Conservation (phyloP, 345 rosid genomes). For the Erysimum cheiranthoides region DNA sequence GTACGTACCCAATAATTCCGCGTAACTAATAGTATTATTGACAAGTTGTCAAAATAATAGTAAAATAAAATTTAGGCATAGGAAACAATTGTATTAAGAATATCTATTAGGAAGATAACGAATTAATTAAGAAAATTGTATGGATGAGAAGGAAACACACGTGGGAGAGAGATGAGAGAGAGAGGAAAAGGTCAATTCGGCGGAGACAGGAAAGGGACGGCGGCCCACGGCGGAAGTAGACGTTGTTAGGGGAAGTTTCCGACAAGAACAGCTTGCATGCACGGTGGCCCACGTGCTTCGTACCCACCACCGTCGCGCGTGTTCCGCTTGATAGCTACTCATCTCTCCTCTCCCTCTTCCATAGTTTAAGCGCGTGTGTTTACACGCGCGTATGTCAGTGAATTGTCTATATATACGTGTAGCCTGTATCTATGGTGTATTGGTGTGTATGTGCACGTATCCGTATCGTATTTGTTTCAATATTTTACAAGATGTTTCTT, state of each 20-base stretch:
- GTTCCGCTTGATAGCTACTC: constrained; percentile 39
- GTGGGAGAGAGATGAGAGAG: constrained; percentile 42
- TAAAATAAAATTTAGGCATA: background rate
- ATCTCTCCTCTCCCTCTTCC: background rate
- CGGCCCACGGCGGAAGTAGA: constrained; percentile 48
- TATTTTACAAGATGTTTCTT: background rate
- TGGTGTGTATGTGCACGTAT: constrained; percentile 15
- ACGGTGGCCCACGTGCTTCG: constrained; percentile 46
- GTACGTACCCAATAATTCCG: constrained; percentile 45
- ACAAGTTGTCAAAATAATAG: constrained; percentile 35
- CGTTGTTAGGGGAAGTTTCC: constrained; percentile 49
- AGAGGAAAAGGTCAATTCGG: constrained; percentile 44
- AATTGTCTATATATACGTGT: constrained; percentile 16
- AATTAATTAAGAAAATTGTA: constrained; percentile 18
- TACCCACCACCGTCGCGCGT: constrained; percentile 48
- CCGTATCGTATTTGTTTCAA: background rate
- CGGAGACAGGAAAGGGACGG: constrained; percentile 50
- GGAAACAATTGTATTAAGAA: background rate
- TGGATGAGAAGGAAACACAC: constrained; percentile 48
- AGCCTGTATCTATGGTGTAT: constrained; percentile 13
- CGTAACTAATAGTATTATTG: constrained; percentile 29
- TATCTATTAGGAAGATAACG: constrained; percentile 30
- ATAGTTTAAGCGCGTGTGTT: constrained; percentile 13
- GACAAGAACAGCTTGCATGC: constrained; percentile 55
- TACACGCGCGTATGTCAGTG: constrained; percentile 20